Percentiles rank a stretch among this genome's conserved stretches.
These are phyloP conservation scores for Tephrocybe sp. DNA, from an alignment of 768 basidiomycete genomes.

Conservation along the genomic window DNA sequence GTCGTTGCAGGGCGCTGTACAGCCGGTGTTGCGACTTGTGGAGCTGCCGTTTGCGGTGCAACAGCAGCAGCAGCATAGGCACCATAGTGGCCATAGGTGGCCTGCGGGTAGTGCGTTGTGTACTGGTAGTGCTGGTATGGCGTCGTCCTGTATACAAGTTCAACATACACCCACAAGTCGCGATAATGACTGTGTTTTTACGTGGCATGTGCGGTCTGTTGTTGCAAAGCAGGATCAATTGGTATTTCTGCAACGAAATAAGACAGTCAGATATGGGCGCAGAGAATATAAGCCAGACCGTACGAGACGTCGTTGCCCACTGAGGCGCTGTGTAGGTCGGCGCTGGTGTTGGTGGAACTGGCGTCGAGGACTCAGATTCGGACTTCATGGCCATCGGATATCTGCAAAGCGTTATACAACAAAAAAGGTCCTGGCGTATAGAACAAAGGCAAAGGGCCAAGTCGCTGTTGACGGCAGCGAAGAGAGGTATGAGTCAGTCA, in stretches of 20 bases:
- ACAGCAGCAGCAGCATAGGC: conserved; percentile 35
- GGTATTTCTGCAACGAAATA: conserved; percentile 51
- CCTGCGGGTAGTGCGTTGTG: conserved; percentile 43
- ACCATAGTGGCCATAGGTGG: conserved; percentile 49
- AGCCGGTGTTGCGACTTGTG: conserved; percentile 24
- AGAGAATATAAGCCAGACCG: background rate
- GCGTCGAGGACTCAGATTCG: conserved; percentile 31
- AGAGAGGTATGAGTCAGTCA: background rate
- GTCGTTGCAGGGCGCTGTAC: conserved; percentile 14
- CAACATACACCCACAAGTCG: conserved; percentile 18
- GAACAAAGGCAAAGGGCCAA: background rate
- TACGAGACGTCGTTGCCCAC: conserved; percentile 33
- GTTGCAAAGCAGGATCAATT: conserved; percentile 69
- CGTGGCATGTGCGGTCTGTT: conserved; percentile 50
- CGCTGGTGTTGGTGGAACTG: conserved; percentile 28
- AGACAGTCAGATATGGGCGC: background rate
- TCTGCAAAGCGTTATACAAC: too few species aligned
- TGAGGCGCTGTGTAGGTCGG: conserved; percentile 28
- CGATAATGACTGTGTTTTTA: conserved; percentile 27
- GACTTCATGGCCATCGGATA: conserved; percentile 34
- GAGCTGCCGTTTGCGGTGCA: conserved; percentile 23
- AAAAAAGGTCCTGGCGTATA: too few species aligned
- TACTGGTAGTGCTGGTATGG: conserved; percentile 54
- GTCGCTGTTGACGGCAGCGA: background rate
- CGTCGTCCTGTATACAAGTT: conserved; percentile 35